phyloP scores from a whole-genome alignment of 2,329 filamentous ascomycete genomes.

The Penicillium aurantiogriseum region DNA sequence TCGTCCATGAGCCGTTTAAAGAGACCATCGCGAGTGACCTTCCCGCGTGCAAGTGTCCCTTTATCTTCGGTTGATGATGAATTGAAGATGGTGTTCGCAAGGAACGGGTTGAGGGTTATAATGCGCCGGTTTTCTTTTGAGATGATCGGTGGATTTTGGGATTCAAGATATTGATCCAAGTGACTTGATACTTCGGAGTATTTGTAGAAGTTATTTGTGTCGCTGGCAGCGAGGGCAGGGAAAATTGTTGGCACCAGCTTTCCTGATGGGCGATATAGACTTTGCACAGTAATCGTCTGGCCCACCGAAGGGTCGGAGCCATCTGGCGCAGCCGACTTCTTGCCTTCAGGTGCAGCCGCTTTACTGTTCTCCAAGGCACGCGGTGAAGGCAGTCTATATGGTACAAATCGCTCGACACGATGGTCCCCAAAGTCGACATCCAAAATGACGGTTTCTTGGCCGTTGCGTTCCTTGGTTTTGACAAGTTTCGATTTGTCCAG shows the following conservation, averaged over 20 bases:
- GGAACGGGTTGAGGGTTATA: conserved; percentile 60
- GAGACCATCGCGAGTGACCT: conserved; percentile 60
- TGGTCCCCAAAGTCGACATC: conserved; percentile 64
- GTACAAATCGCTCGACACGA: conserved; percentile 56
- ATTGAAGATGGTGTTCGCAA: conserved; percentile 61
- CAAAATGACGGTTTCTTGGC: conserved; percentile 62
- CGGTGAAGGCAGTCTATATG: conserved; percentile 62
- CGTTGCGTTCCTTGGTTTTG: conserved; percentile 64
- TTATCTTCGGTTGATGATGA: conserved; percentile 54
- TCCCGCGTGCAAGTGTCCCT: conserved; percentile 56
- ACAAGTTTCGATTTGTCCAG: conserved; percentile 63
- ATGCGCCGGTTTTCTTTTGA: conserved; percentile 60
- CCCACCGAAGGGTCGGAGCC: conserved; percentile 43
- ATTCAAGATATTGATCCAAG: conserved; percentile 59
- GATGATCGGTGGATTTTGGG: conserved; percentile 53
- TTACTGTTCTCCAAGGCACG: conserved; percentile 47
- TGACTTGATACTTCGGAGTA: conserved; percentile 58
- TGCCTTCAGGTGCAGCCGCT: conserved; percentile 27
- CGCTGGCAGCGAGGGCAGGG: conserved; percentile 45
- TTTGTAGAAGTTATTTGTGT: conserved; percentile 57
- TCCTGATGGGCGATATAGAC: conserved; percentile 56
- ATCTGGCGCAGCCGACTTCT: conserved; percentile 27
- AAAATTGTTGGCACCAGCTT: conserved; percentile 58
- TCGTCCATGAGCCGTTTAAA: conserved; percentile 58
- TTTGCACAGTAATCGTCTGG: conserved; percentile 49